These are phyloP conservation scores for Allomyces javanicus DNA, from an alignment of 192 early-diverging fungal genomes.

Conservation along the genomic window DNA sequence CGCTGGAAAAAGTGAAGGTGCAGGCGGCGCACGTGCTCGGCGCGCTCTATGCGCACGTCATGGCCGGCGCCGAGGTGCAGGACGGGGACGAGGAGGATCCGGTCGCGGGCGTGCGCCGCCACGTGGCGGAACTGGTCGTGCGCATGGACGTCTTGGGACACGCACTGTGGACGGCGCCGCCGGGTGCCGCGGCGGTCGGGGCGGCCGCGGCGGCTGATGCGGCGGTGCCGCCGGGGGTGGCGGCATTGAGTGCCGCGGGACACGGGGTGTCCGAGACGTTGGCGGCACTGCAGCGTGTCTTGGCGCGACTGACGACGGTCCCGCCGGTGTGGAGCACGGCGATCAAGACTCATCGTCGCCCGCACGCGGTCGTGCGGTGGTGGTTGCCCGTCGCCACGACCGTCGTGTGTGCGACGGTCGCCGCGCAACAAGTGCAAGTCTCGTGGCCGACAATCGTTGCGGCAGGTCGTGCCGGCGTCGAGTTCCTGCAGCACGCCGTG, in stretches of 20 bases:
- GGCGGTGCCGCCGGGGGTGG: neutral
- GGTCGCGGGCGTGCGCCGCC: neutral
- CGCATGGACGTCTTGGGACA: neutral
- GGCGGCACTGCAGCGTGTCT: neutral
- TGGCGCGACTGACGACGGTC: neutral
- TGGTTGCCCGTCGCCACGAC: neutral
- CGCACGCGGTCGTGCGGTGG: neutral
- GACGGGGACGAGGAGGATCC: neutral
- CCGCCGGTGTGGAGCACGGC: neutral
- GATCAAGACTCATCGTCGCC: neutral
- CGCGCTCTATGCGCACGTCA: neutral
- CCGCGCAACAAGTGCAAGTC: neutral
- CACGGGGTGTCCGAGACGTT: neutral
- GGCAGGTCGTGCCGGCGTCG: neutral
- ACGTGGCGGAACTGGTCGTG: neutral
- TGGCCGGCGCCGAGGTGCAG: neutral
- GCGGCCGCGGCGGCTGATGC: neutral
- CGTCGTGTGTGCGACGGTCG: neutral
- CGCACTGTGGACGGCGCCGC: neutral
- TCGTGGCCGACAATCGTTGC: neutral
- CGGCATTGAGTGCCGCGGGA: neutral
- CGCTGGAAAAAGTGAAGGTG: neutral
- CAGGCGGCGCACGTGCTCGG: neutral
- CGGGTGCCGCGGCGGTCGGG: neutral
- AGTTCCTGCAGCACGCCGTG: slow-evolving; percentile 26